phyloP scores from a whole-genome alignment of 192 early-diverging fungal genomes.

The Pilobolus umbonatus region DNA sequence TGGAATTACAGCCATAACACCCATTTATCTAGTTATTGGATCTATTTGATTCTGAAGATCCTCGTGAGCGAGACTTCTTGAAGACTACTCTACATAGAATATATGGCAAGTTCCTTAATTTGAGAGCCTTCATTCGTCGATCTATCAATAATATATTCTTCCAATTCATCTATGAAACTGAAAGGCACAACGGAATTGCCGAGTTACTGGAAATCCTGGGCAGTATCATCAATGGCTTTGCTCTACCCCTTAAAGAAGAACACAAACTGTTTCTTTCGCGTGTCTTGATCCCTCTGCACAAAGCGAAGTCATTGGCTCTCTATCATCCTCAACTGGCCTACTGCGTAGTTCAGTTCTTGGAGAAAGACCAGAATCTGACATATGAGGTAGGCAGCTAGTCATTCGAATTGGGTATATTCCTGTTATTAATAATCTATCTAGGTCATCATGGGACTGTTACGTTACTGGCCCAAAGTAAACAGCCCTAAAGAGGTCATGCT shows the following conservation, averaged over 20 bases:
- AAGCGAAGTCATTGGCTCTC: constrained; percentile 77
- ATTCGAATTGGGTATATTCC: not conserved
- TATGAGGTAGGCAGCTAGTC: constrained; percentile 30
- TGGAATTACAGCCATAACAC: not conserved
- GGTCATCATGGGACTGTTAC: constrained; percentile 69
- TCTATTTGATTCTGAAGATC: constrained; percentile 90
- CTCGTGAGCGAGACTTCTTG: constrained; percentile 85
- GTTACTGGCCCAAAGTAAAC: constrained; percentile 94
- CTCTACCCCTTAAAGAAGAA: constrained; percentile 88
- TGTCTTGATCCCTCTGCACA: constrained; percentile 87
- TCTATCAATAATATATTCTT: constrained; percentile 94
- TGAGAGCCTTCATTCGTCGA: constrained; percentile 84
- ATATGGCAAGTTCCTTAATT: constrained; percentile 89
- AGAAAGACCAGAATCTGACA: constrained; percentile 83
- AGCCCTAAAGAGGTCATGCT: constrained; percentile 95
- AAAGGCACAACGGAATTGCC: constrained; percentile 87
- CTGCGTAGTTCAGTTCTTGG: constrained; percentile 90
- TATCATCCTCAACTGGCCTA: constrained; percentile 91
- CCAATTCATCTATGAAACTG: constrained; percentile 86
- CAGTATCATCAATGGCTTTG: constrained; percentile 94
- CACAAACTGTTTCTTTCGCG: constrained; percentile 83
- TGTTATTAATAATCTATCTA: not conserved
- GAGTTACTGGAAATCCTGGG: constrained; percentile 90
- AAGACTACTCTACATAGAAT: constrained; percentile 91
- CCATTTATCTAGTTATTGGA: constrained; percentile 62